A percentile compares a stretch with the other conserved stretches of the same genome.
Conservation (phyloP, 768 basidiomycete genomes). For the Mycena polygramma region DNA sequence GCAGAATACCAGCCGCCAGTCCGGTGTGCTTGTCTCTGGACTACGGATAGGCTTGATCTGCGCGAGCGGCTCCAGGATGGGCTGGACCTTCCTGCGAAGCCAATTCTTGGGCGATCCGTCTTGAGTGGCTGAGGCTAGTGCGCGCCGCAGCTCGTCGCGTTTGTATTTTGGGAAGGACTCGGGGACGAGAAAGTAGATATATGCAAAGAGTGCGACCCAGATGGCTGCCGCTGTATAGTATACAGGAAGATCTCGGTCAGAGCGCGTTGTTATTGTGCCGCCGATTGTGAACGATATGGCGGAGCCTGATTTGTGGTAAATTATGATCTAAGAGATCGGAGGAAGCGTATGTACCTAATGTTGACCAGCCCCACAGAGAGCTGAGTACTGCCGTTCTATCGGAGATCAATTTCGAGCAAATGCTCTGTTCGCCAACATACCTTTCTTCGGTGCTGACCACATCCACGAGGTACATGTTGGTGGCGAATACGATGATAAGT, state of each 20-base stretch:
- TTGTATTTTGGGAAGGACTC: slow-evolving; percentile 32
- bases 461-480: slow-evolving; percentile 30
- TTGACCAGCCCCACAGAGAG: slow-evolving; percentile 32
- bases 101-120: no score
- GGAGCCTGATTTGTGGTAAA: slow-evolving; percentile 13
- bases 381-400: slow-evolving; percentile 22
- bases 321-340: background rate
- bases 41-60: slow-evolving; percentile 11
- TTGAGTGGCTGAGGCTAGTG: background rate
- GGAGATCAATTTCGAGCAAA: background rate
- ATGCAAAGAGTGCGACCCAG: slow-evolving; percentile 12
- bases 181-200: slow-evolving; percentile 19
- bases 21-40: slow-evolving; percentile 8
- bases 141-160: slow-evolving; percentile 25
- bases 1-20: slow-evolving; percentile 27
- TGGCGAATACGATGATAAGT: slow-evolving; percentile 24
- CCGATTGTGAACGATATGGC: slow-evolving; percentile 30
- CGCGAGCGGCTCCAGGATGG: slow-evolving; percentile 14
- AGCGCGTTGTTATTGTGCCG: slow-evolving; percentile 25
- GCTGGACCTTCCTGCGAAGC: background rate
- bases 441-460: slow-evolving; percentile 25
- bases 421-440: background rate
- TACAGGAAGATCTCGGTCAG: slow-evolving; percentile 14
- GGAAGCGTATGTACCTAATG: slow-evolving; percentile 8
- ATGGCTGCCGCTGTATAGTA: slow-evolving; percentile 16